phyloP scores from a whole-genome alignment of 306 rosid genomes.

The Cucumis hystrix region DNA sequence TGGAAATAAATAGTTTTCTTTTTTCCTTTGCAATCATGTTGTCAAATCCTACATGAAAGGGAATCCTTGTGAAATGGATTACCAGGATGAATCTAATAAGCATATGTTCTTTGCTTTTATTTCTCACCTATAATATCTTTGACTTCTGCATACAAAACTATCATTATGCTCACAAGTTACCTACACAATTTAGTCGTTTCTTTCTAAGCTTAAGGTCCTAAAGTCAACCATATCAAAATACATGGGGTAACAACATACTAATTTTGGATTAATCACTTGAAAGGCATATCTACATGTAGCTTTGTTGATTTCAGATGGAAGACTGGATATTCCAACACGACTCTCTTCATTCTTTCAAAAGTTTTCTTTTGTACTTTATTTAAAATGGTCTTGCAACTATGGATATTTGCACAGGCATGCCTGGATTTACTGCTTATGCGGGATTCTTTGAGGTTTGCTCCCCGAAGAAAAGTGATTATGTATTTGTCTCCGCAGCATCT shows the following conservation, averaged over 20 bases:
- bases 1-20: background rate
- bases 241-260: background rate
- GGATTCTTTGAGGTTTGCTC: constrained; percentile 36
- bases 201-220: background rate
- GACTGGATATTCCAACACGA: background rate
- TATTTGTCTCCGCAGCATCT: constrained; percentile 37
- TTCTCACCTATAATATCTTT: background rate
- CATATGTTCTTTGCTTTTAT: background rate
- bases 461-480: constrained; percentile 32
- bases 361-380: background rate
- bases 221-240: background rate
- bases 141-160: background rate
- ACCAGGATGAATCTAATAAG: background rate
- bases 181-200: background rate
- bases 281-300: background rate
- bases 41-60: background rate
- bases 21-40: background rate
- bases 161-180: background rate
- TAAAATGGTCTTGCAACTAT: background rate
- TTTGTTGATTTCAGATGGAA: background rate
- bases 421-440: constrained; percentile 34
- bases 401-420: constrained; percentile 21
- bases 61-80: background rate
- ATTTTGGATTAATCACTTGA: background rate
- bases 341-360: background rate